Evolutionary conservation across 257 asterid species (phyloP).

Genomic region (Fraxinus americana): DNA sequence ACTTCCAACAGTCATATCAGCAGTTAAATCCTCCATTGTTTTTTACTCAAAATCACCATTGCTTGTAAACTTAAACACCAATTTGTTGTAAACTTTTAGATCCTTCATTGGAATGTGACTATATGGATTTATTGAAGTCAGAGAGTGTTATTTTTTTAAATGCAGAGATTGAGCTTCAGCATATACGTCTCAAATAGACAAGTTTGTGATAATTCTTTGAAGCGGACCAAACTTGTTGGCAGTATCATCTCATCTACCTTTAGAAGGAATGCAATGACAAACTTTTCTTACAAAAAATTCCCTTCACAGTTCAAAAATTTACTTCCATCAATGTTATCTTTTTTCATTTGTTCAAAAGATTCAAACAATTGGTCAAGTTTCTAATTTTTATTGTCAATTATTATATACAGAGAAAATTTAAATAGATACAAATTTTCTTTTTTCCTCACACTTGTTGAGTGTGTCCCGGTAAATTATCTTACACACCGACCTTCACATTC

Average conservation of each 20-base stretch:
- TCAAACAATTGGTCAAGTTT: background rate
- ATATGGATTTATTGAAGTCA: background rate
- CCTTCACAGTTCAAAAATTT: background rate
- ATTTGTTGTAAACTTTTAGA: background rate
- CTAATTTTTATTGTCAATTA: background rate
- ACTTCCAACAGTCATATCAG: background rate
- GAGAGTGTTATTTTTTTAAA: background rate
- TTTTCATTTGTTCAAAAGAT: conserved; percentile 1
- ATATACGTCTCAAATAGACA: background rate
- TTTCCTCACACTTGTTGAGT: background rate
- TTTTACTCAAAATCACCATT: background rate
- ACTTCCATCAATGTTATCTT: background rate
- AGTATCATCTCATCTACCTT: background rate
- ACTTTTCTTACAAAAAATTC: background rate
- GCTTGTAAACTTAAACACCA: background rate
- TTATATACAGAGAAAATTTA: background rate
- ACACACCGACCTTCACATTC: background rate
- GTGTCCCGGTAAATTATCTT: background rate
- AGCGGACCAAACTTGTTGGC: background rate
- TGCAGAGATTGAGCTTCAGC: background rate
- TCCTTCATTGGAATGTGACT: background rate
- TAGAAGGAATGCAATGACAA: background rate
- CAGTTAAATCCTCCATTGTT: background rate
- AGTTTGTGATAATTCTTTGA: background rate
- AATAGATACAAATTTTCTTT: background rate